Base-by-base conservation (phyloP, 129 eudicot species). In the Tanacetum coccineum region DNA sequence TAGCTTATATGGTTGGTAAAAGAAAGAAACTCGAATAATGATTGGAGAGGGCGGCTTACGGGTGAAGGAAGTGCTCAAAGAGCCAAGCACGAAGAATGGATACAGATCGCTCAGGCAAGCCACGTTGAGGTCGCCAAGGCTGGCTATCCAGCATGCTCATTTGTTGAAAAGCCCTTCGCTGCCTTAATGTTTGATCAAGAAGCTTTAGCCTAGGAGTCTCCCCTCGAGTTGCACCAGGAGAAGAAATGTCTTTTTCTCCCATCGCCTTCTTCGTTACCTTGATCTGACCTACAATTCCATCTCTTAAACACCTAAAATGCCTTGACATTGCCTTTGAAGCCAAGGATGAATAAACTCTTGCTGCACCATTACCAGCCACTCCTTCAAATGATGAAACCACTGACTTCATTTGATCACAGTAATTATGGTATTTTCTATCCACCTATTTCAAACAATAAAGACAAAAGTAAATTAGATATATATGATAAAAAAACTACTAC, bases 251-350 rank as follows among this genome's bases (percentile, higher is more conserved):
- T 62, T 94, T 94, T 62, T 89, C 97, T 2, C 95, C 97, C 94
- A 89, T 82, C 0, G 94, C 94, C 72, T 77, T 85, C 78, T 81
- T 89, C 0, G 91, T 85, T 30, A 74, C 87, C 82, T 84, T 94
- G 22, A 89, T 89, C 63, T 89, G 93, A 4, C 70, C 81, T 44
- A 87, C 83, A 70, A 94, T 85, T 15, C 95, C 95, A 68, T 94
- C 99, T 80, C 88, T 89, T 48, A 89, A 62, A 74, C 94, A 77
- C 73, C 95, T 77, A 61, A 94, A 94, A 75, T 94, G 99, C 68
- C 95, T 83, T 51, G 99, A 94, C 99, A 94, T 94, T 72, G 99
- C 96, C 84, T 82, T 87, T 8, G 97, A 94, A 49, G 99, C 99
- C 50, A 89, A 78, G 71, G 93, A 78, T 17, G 99, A 84, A 68